Conservation (phyloP, 768 basidiomycete genomes). For the Naganishia vaughanmartiniae region DNA sequence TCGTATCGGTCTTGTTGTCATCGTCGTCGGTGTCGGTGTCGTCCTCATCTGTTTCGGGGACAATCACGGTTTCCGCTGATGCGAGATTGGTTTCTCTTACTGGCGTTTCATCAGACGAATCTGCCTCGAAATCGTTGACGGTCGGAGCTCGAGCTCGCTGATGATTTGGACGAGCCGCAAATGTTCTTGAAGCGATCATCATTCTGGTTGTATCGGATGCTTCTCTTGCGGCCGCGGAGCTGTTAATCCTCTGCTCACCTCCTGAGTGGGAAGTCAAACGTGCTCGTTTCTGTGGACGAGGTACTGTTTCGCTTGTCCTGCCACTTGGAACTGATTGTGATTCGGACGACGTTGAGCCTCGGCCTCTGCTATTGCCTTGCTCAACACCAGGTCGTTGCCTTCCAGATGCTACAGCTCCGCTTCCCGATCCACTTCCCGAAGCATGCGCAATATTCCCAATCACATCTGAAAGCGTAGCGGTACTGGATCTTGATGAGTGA, state of each 20-base stretch:
- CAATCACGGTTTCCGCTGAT: not conserved
- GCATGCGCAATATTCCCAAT: not conserved
- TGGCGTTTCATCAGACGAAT: not conserved
- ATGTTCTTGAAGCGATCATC: not conserved
- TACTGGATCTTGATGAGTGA: conserved; percentile 17
- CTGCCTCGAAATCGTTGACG: not conserved
- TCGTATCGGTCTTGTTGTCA: conserved; percentile 7
- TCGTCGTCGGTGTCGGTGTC: not conserved
- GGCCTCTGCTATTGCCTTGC: not conserved
- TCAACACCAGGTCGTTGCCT: not conserved
- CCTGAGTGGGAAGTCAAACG: not conserved
- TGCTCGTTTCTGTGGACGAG: conserved; percentile 3
- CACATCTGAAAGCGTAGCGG: not conserved
- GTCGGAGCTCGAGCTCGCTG: not conserved
- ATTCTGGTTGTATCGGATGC: conserved; percentile 3
- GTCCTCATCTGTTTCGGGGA: not conserved
- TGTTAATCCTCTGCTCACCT: conserved; percentile 9
- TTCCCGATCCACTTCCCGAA: not conserved
- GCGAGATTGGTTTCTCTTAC: not conserved
- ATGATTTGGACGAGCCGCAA: not conserved
- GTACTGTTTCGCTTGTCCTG: not conserved
- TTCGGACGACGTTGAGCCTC: not conserved
- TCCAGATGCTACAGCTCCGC: not conserved
- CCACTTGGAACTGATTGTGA: not conserved
- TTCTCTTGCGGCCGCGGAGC: not conserved